Base-by-base conservation (phyloP, 768 basidiomycete species). In the Amanita thiersii region DNA sequence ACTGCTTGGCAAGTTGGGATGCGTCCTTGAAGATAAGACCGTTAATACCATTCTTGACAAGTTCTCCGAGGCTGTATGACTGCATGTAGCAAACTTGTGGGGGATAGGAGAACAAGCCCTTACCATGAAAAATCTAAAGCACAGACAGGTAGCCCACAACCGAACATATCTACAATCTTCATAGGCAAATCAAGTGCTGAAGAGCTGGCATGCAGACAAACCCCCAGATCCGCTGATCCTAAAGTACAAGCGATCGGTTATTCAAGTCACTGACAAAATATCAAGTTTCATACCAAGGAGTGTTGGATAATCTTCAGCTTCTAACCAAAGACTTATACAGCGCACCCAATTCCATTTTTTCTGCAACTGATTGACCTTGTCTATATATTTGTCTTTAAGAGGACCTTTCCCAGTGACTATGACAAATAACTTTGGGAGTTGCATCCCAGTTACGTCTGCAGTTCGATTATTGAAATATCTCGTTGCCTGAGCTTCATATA, bases 161-260 rank as follows among this genome's bases (percentile, higher is more conserved):
- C 96, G 64, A 98, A 97, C 94, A 98, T 97, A 59, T 99, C 96
- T 5, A 99, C 91, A 3, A 99, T 80, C 60, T 99, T 99, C 96
- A 99, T 99, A 2, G 96, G 96, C 41, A 99, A 66, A 61, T 99
- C 96, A 43, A 92, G 63, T 1, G 76, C 85, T 2, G 89, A 93
- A 0, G 89, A 90, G 58, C 89, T 93, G 4, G 79, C 77, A 63
- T 99, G 96, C 37, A 99, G 63, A 47, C 80, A 91, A 44, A 98
- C 74, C 2, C 96, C 96, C 29, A 99, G 52, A 59, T 99, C 92
- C 7, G 92, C 89, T 3, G 88, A 84, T 23, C 91, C 89, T 90
- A n/a, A n/a, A n/a, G 47, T 4, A 26, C 23, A 26, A 25, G 26
- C 11, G 5, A 26, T 44, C 24, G 21, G 17, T 8, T 11, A 29